Base-by-base conservation (phyloP, 2,329 filamentous ascomycete genomes). In the Aspergillus piperis region DNA sequence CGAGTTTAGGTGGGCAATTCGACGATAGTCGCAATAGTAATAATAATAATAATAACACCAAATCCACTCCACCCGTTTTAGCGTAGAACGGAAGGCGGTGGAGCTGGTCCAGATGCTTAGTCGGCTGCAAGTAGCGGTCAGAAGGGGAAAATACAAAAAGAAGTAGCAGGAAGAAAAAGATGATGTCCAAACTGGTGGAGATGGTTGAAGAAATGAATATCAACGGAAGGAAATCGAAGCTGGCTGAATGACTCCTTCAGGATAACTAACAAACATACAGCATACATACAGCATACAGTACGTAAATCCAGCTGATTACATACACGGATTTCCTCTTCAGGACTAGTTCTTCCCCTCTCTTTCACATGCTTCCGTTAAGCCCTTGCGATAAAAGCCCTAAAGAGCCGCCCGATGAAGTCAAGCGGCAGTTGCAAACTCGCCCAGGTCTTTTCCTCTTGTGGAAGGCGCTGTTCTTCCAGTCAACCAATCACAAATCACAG, bases 351-450 rank as follows among this genome's bases (percentile, higher is more conserved):
- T 42, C 39, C 39, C 39, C 41, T 44, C 19, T 10, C 42, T 21
- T 17, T 60, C 62, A 64, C 62, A 59, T 62, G 62, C 25, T 52
- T 13, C 23, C 15, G 10, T 11, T 23, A 51, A 64, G 48, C 62
- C 62, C 62, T 64, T 38, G 32, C 47, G 51, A 42, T 57, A 52
- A 11, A 52, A 61, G 53, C 62, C 62, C 62, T 64, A 63, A 27
- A 0, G 47, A 3, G 10, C 23, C 17, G 25, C 54, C 41, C 5
- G 15, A 54, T 61, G 41, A 44, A 38, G 57, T 44, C 19, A 59
- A 53, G 44, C 47, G 17, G 49, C 42, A 36, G 42, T 25, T 56
- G 54, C 27, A 44, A 36, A 39, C 38, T 30, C 27, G 19, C n/a
- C 21, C 15, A 42, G 36, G 52, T 23, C 23, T 11, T 19, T 54